Evolutionary conservation across 805 yeast species (phyloP).

Genomic region (Yamadazyma endophytica): DNA sequence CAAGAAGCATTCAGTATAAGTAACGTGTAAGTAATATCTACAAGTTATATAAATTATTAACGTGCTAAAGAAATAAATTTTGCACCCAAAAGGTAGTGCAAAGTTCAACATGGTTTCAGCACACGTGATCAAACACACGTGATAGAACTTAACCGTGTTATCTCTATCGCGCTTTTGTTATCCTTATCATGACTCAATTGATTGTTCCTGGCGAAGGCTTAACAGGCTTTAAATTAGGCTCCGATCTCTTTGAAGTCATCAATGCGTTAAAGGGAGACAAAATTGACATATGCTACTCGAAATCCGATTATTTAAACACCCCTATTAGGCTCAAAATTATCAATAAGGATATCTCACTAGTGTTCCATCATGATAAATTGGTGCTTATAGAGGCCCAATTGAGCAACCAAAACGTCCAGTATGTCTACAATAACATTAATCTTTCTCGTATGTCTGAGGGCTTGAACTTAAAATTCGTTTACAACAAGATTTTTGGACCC

Average conservation of each 20-base stretch:
- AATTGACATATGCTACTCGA: conserved; percentile 23
- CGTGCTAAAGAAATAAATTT: no score
- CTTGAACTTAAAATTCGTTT: conserved; percentile 36
- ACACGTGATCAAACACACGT: no score
- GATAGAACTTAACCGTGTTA: no score
- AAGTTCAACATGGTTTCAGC: no score
- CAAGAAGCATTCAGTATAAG: no score
- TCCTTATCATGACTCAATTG: conserved; percentile 4
- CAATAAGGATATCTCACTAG: conserved; percentile 19
- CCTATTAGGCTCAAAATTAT: conserved; percentile 19
- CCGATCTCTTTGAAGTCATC: conserved; percentile 23
- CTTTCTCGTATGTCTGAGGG: conserved; percentile 23
- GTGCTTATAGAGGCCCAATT: conserved; percentile 21
- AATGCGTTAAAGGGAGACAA: conserved; percentile 22
- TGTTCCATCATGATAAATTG: conserved; percentile 23
- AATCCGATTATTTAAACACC: conserved; percentile 21
- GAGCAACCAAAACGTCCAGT: conserved; percentile 1
- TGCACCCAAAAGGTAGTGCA: no score
- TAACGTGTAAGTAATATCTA: no score
- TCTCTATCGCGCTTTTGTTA: no score
- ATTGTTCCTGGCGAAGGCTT: conserved; percentile 36
- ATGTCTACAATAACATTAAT: conserved; percentile 25
- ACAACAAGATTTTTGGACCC: conserved; percentile 58
- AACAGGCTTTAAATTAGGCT: conserved; percentile 23
- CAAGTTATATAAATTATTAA: no score